phyloP scores from a whole-genome alignment of 441 rosid genomes.

The Melastoma candidum region DNA sequence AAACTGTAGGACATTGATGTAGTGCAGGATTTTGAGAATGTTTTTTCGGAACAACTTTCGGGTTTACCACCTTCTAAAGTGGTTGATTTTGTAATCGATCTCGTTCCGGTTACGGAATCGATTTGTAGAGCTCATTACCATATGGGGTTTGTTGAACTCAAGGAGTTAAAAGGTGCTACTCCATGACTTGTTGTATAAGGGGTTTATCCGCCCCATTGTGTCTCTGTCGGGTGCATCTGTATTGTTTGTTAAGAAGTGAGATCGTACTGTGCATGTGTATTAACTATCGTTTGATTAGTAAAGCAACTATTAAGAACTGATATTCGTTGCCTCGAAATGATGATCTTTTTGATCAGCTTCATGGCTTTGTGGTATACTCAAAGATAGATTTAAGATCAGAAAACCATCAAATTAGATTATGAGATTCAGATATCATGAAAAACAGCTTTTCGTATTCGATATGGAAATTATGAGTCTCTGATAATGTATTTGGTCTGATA shows the following conservation, averaged over 20 bases:
- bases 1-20: too few relatives aligned
- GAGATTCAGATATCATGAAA: background rate
- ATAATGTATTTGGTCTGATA: too few relatives aligned
- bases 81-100: too few relatives aligned
- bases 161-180: background rate
- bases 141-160: too few relatives aligned
- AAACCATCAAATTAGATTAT: too few relatives aligned
- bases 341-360: constrained; percentile 7
- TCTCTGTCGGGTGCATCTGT: background rate
- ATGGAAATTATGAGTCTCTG: background rate
- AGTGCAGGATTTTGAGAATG: too few relatives aligned
- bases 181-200: background rate
- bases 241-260: background rate
- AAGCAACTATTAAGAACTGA: background rate
- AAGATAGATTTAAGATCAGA: background rate
- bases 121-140: too few relatives aligned
- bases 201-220: constrained; percentile 1
- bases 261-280: background rate
- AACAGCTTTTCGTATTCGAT: background rate
- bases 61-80: too few relatives aligned
- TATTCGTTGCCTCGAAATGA: constrained; percentile 1
- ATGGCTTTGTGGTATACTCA: background rate
- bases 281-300: background rate
- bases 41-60: too few relatives aligned
- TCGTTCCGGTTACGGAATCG: too few relatives aligned